Evolutionary conservation across 2,329 filamentous ascomycete genomes (phyloP).

Genomic region (Sarocladiaceae sp.): DNA sequence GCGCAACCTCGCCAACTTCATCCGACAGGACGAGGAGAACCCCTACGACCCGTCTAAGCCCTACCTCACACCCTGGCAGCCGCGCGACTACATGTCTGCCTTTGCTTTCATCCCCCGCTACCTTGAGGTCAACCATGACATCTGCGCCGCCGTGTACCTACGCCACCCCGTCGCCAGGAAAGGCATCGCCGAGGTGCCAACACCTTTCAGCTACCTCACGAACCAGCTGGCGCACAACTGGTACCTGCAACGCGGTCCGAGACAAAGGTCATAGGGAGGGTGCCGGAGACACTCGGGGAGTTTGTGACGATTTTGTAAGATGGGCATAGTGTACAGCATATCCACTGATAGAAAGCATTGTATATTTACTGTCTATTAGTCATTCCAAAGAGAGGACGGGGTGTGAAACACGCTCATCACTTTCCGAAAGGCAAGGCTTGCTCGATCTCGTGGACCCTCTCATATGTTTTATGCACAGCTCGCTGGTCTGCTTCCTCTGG

Average conservation of each 20-base stretch:
- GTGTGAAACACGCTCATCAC: too few species aligned
- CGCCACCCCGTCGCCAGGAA: conserved; percentile 86
- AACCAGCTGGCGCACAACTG: conserved; percentile 84
- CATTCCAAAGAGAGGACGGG: too few species aligned
- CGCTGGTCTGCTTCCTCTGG: too few species aligned
- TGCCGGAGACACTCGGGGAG: background rate
- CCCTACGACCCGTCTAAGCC: conserved; percentile 71
- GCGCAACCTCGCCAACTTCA: conserved; percentile 45
- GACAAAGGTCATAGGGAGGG: background rate
- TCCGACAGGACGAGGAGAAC: conserved; percentile 65
- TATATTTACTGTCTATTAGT: too few species aligned
- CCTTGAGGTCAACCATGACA: conserved; percentile 94
- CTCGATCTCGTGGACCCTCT: too few species aligned
- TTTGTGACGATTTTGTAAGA: background rate
- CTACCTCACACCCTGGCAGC: conserved; percentile 86
- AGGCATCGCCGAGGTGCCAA: conserved; percentile 75
- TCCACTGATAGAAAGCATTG: too few species aligned
- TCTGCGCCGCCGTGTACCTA: conserved; percentile 92
- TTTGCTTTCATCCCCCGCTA: conserved; percentile 96
- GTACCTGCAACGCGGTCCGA: conserved; percentile 70
- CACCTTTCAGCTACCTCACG: conserved; percentile 66
- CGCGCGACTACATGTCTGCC: conserved; percentile 77
- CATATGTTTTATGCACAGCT: too few species aligned
- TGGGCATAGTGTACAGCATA: conserved; percentile 9
- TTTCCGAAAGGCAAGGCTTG: too few species aligned